Evolutionary conservation across 306 rosid genomes (phyloP).

Genomic region (Biancaea sappan): DNA sequence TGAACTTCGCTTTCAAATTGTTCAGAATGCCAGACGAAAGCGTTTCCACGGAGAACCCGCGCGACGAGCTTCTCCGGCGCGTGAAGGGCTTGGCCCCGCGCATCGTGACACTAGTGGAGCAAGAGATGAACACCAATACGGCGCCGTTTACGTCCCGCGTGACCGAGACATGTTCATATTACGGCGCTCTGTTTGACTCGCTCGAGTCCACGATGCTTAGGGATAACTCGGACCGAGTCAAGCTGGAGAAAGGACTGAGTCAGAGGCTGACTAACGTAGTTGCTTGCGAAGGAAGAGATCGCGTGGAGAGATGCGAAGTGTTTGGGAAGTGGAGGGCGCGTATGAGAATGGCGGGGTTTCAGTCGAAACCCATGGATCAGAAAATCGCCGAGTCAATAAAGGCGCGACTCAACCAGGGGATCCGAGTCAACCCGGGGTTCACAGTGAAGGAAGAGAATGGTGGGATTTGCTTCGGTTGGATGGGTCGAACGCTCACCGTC

Average conservation of each 20-base stretch:
- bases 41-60: conserved; percentile 85
- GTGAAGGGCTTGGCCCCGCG: conserved; percentile 65
- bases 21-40: conserved; percentile 84
- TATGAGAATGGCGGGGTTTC: conserved; percentile 93
- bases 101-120: conserved; percentile 78
- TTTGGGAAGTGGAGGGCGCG: conserved; percentile 97
- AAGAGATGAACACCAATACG: conserved; percentile 83
- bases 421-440: conserved; percentile 59
- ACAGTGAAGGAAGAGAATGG: conserved; percentile 76
- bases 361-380: conserved; percentile 59
- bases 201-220: conserved; percentile 39
- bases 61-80: conserved; percentile 84
- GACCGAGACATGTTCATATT: conserved; percentile 58
- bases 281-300: conserved; percentile 89
- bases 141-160: conserved; percentile 82
- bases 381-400: conserved; percentile 54
- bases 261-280: conserved; percentile 63
- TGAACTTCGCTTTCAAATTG: conserved; percentile 79
- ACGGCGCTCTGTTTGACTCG: conserved; percentile 63
- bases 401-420: conserved; percentile 30
- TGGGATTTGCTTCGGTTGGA: conserved; percentile 84
- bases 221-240: conserved; percentile 49
- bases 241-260: conserved; percentile 65
- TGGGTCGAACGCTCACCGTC: conserved; percentile 81
- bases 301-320: conserved; percentile 88